Conservation (phyloP, 148 eudicot genomes). For the Chenopodium formosanum region DNA sequence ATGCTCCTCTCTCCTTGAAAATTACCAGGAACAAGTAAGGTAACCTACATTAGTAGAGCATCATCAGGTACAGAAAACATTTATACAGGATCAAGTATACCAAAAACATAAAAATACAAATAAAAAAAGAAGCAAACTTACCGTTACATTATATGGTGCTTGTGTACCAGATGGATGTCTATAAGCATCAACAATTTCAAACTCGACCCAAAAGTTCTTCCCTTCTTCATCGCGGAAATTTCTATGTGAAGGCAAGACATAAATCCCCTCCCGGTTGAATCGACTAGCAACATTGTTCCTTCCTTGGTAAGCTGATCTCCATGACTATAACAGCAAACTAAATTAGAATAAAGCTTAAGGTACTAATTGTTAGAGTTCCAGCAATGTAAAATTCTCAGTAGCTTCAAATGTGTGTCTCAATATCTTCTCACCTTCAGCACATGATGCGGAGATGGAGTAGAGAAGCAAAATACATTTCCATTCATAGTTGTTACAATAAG, state of each 20-base stretch:
- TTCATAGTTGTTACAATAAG: conserved; percentile 99
- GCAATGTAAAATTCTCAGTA: background rate
- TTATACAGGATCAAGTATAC: background rate
- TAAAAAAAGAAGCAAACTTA: conserved; percentile 29
- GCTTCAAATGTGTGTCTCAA: background rate
- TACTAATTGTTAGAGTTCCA: background rate
- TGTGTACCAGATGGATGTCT: conserved; percentile 87
- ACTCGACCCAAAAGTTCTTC: conserved; percentile 83
- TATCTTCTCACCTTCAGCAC: conserved; percentile 67
- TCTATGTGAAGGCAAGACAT: conserved; percentile 70
- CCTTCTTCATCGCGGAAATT: conserved; percentile 97
- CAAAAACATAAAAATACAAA: background rate
- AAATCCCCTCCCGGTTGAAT: conserved; percentile 78
- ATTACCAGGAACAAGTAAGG: conserved; percentile 90
- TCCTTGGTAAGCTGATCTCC: conserved; percentile 87
- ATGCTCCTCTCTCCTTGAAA: conserved; percentile 92
- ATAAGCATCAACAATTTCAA: conserved; percentile 83
- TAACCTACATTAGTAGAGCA: conserved; percentile 41
- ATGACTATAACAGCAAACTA: conserved; percentile 46
- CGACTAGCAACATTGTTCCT: conserved; percentile 78
- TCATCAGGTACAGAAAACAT: background rate
- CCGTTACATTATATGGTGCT: conserved; percentile 94
- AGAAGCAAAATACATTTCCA: conserved; percentile 97
- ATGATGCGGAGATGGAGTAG: conserved; percentile 93
- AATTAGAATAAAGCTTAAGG: background rate